Base-by-base conservation (phyloP, 768 basidiomycete genomes). In the Chlorophyllum brunneum region DNA sequence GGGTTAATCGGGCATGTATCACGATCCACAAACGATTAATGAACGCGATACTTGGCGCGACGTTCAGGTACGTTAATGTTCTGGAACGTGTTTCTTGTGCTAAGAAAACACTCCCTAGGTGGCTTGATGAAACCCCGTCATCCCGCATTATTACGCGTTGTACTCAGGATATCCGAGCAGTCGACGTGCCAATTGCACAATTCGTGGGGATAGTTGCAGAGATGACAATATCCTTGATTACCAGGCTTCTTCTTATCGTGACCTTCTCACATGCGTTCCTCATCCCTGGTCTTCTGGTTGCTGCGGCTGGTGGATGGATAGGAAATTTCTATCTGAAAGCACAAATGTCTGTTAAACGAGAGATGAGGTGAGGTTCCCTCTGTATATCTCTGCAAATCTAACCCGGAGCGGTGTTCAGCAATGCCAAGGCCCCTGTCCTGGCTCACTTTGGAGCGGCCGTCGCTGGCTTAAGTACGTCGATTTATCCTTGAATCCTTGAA, bases 91-190 rank as follows among this genome's bases (percentile, higher is more conserved):
- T n/a, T n/a, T n/a, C n/a, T n/a, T n/a, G n/a, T n/a, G n/a, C n/a
- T n/a, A n/a, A n/a, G n/a, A n/a, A n/a, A n/a, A n/a, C 22, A 13
- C 13, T 41, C 22, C 5, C 18, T 18, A 79, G 84, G 63, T 85
- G 70, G 70, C 70, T 78, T 26, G 72, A 74, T 55, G 66, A 70
- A 29, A 78, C 76, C 1, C 74, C 76, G 8, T 64, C 67, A 1
- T 69, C 73, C 20, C 78, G 86, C 3, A 78, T 89, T 45, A 79
- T 86, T 36, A 70, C 82, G 24, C 75, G 85, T 44, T 81, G 80
- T 62, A 87, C 85, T 1, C 79, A 83, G 48, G 86, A 88, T 60
- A 83, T 86, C 18, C 69, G 78, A 38, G 61, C 67, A 54, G 72
- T 91, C 33, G 88, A 92, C 61, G 62, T 67, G 2, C 54, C 63